Base-by-base conservation (phyloP, 108 stramenopile genomes). In the Thalassiosira profunda region DNA sequence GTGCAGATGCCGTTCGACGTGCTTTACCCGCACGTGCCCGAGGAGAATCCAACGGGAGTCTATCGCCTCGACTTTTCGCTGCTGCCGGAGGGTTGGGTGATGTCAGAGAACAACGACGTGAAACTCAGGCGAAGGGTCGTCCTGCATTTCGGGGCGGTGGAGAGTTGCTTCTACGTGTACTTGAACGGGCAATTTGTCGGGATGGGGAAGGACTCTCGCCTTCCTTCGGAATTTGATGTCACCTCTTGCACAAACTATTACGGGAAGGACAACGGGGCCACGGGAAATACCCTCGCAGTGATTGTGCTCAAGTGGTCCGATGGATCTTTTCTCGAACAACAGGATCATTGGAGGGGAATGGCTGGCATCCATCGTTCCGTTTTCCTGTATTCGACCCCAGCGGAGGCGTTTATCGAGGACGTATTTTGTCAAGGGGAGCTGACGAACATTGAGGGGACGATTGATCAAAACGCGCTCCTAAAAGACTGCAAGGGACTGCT, bases 341-440 rank as follows among this genome's bases (percentile, higher is more conserved):
- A 97, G 75, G 97, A 99, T 81, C 97, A 98, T 67, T 98, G 98
- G 98, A 49, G 74, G 41, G 96, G 97, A 81, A 88, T 98, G 84
- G 93, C 86, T 35, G 98, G 98, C 5, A 71, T 98, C 2, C 89
- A 96, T 67, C 90, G 98, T 18, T 87, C 86, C 20, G 94, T 98
- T 0, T 96, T 93, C 67, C 28, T 98, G 57, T 77, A 88, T 43
- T 82, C 86, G 40, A 79, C 74, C 14, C 83, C 79, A 14, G 53
- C 25, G 1, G 72, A 58, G 28, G 84, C 84, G 2, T 67, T 73
- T 43, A 78, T 98, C 29, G 54, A 80, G 38, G 95, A 98, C 69
- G 93, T 90, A 63, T 73, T 67, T 24, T 88, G 88, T 18, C 66
- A 82, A 42, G 88, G 84, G 3, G 70, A 80, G 47, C 58, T 34